Conservation (phyloP, 345 rosid genomes). For the Murraya koenigii region DNA sequence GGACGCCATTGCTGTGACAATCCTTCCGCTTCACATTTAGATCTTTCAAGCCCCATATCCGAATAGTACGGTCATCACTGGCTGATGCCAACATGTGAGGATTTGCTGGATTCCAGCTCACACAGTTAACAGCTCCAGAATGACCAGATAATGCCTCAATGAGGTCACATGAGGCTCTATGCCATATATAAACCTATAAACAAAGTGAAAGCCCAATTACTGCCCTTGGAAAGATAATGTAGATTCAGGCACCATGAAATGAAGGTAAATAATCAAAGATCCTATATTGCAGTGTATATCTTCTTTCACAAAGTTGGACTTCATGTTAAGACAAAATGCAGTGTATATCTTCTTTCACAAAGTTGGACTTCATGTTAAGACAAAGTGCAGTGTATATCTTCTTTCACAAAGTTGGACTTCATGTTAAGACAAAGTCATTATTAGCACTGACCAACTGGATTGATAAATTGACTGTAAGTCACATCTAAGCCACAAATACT, state of each 20-base stretch:
- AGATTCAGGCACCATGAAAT: background rate
- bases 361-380: background rate
- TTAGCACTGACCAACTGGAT: background rate
- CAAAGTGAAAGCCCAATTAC: background rate
- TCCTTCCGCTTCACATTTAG: slow-evolving; percentile 27
- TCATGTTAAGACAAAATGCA: background rate
- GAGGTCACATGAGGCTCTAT: slow-evolving; percentile 45
- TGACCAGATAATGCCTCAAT: slow-evolving; percentile 56
- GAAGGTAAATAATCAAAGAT: background rate
- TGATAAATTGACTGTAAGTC: background rate
- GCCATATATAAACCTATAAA: slow-evolving; percentile 68
- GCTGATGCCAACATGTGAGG: slow-evolving; percentile 74
- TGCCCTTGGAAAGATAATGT: background rate
- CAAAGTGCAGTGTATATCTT: background rate
- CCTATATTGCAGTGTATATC: background rate
- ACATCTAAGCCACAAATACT: background rate
- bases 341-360: too few relatives aligned
- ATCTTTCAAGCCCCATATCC: slow-evolving; percentile 58
- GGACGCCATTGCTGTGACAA: slow-evolving; percentile 37
- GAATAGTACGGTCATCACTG: slow-evolving; percentile 63
- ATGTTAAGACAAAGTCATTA: background rate
- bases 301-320: background rate
- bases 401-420: background rate
- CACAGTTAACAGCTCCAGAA: slow-evolving; percentile 68
- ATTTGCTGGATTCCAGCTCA: slow-evolving; percentile 73